Conservation (phyloP, 163 green algal genomes). For the Prototheca cutis region DNA sequence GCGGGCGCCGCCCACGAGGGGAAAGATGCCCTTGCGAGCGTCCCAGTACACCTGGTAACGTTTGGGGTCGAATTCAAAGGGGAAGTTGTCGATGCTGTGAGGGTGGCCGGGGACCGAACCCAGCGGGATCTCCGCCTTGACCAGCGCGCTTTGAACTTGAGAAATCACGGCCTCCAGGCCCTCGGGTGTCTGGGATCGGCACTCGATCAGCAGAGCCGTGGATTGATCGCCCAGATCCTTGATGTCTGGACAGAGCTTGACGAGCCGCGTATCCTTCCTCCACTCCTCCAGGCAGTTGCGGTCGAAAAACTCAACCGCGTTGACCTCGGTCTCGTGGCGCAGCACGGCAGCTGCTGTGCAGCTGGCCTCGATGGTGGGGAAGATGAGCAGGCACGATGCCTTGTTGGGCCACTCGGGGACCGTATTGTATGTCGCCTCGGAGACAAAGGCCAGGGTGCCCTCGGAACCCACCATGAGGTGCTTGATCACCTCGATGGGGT, state of each 20-base stretch:
- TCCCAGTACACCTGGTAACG: constrained; percentile 88
- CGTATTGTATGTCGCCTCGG: constrained; percentile 80
- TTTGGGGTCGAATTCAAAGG: constrained; percentile 70
- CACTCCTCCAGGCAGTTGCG: constrained; percentile 53
- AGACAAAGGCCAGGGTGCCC: constrained; percentile 90
- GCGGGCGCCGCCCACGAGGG: constrained; percentile 83
- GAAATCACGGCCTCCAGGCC: constrained; percentile 51
- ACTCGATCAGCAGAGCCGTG: constrained; percentile 91
- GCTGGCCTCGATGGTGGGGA: constrained; percentile 43
- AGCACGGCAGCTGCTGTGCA: constrained; percentile 55
- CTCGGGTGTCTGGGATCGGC: constrained; percentile 56
- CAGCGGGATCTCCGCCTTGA: constrained; percentile 48
- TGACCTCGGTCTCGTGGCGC: constrained; percentile 70
- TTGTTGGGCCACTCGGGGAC: constrained; percentile 87
- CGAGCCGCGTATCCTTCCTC: constrained; percentile 59
- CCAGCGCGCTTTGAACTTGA: constrained; percentile 56
- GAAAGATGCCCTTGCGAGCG: constrained; percentile 89
- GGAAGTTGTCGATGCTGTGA: constrained; percentile 38
- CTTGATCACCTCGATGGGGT: constrained; percentile 96
- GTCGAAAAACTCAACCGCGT: constrained; percentile 97
- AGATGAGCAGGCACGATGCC: constrained; percentile 90
- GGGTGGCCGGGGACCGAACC: constrained; percentile 43
- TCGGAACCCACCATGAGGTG: constrained; percentile 84
- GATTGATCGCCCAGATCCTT: constrained; percentile 62
- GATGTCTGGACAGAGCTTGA: constrained; percentile 68